phyloP scores from a whole-genome alignment of 257 asterid genomes.

The Craterostigma plantagineum region DNA sequence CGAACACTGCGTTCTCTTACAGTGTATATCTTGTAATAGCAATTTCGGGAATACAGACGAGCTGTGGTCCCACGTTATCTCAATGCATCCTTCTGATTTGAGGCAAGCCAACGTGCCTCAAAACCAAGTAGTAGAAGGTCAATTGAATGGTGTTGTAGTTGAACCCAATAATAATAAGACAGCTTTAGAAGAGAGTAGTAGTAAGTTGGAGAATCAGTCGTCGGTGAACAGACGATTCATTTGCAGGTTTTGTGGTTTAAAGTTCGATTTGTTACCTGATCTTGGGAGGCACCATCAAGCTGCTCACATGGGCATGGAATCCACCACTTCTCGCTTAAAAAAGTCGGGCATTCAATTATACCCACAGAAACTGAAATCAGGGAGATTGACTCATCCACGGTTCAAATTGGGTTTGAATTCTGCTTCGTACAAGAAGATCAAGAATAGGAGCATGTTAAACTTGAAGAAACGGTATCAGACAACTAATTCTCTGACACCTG shows the following conservation, averaged over 20 bases:
- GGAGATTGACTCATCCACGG: conserved; percentile 62
- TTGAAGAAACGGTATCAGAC: conserved; percentile 53
- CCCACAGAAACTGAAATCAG: conserved; percentile 73
- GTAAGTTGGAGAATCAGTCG: conserved; percentile 23
- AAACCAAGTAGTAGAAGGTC: too few relatives aligned
- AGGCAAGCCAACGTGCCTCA: conserved; percentile 37
- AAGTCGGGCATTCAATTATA: conserved; percentile 68
- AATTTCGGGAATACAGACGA: conserved; percentile 75
- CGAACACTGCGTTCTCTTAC: conserved; percentile 91
- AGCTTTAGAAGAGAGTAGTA: conserved; percentile 13
- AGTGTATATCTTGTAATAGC: conserved; percentile 80
- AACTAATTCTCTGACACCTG: conserved; percentile 23
- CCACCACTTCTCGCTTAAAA: conserved; percentile 39
- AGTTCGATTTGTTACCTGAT: conserved; percentile 93
- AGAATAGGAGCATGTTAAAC: conserved; percentile 56
- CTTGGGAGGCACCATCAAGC: conserved; percentile 99
- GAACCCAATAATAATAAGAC: conserved; percentile 22
- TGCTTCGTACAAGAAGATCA: conserved; percentile 44
- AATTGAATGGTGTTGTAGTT: too few relatives aligned
- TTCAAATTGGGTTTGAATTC: conserved; percentile 55
- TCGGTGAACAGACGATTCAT: conserved; percentile 38
- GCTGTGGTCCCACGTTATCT: conserved; percentile 75
- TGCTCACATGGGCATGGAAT: conserved; percentile 68
- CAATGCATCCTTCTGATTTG: conserved; percentile 43
- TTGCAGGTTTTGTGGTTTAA: conserved; percentile 91